Percentiles rank a stretch among this genome's conserved stretches.
Evolutionary conservation across 805 yeast genomes (phyloP).

Genomic region (Saccharomycopsis microspora): DNA sequence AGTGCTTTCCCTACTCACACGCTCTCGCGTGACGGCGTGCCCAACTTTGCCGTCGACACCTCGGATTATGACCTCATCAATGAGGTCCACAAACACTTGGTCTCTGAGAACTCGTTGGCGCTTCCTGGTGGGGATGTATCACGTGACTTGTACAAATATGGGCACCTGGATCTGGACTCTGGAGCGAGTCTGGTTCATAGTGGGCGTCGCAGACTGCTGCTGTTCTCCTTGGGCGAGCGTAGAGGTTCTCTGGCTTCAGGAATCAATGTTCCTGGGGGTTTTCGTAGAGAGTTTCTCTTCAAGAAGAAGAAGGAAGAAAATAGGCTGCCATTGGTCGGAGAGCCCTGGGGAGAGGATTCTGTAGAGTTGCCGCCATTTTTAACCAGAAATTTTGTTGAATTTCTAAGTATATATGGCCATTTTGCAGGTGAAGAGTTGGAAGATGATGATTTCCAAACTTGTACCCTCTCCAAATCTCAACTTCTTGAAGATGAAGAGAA

Average conservation of each 20-base stretch:
- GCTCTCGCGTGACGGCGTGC: slow-evolving; percentile 3
- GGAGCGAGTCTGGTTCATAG: not conserved
- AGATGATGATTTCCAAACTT: slow-evolving; percentile 43
- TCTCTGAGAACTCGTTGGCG: slow-evolving; percentile 16
- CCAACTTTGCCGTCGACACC: slow-evolving; percentile 12
- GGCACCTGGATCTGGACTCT: slow-evolving; percentile 5
- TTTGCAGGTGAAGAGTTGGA: slow-evolving; percentile 79
- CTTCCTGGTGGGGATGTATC: slow-evolving; percentile 27
- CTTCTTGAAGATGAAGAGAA: slow-evolving; percentile 18
- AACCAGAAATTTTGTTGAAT: slow-evolving; percentile 67
- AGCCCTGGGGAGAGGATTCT: not conserved
- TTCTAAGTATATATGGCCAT: slow-evolving; percentile 70
- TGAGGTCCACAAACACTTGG: slow-evolving; percentile 16
- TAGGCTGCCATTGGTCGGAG: not conserved
- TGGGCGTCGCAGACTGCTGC: slow-evolving; percentile 8
- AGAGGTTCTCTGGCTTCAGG: slow-evolving; percentile 58
- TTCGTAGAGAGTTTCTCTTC: slow-evolving; percentile 57
- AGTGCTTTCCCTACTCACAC: not conserved
- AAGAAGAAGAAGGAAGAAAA: slow-evolving; percentile 22
- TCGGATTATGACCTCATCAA: slow-evolving; percentile 13
- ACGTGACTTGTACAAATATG: slow-evolving; percentile 25
- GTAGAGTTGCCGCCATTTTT: slow-evolving; percentile 29
- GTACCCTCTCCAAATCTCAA: slow-evolving; percentile 30
- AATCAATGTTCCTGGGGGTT: slow-evolving; percentile 73
- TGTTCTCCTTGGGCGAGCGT: slow-evolving; percentile 24